A percentile compares a stretch with the other conserved stretches of the same genome.
phyloP scores from a whole-genome alignment of 1,284 basidiomycete species.

The Cystobasidium pallidum region DNA sequence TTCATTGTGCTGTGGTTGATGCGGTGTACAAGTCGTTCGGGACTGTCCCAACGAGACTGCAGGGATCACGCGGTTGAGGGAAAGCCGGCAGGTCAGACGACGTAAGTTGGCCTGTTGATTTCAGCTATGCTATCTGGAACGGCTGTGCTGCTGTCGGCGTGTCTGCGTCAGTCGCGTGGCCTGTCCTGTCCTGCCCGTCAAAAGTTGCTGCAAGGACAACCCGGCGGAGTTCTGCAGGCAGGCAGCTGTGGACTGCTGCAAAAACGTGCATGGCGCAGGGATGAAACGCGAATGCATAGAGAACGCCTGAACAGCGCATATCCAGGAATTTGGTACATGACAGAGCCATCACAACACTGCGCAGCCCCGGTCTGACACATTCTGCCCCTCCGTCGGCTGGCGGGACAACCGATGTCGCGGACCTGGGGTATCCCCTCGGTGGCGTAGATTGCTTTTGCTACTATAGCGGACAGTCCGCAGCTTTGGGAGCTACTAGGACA shows the following conservation, averaged over 20 bases:
- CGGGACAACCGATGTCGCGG: not conserved
- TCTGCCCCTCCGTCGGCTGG: conserved; percentile 3
- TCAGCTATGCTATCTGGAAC: not conserved
- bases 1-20: conserved; percentile 15
- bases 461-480: not conserved
- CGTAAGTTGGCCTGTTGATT: not conserved
- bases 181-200: conserved; percentile 1
- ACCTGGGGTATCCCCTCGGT: not conserved
- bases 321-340: not conserved
- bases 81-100: not conserved
- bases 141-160: not conserved
- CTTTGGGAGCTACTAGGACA: not conserved
- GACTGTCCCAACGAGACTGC: not conserved
- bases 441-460: not conserved
- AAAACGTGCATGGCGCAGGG: not conserved
- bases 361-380: not conserved
- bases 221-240: not conserved
- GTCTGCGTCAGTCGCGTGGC: not conserved
- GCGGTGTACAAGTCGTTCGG: not conserved
- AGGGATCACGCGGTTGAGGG: not conserved
- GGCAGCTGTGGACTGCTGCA: not conserved
- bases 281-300: not conserved
- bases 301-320: not conserved
- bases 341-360: not conserved
- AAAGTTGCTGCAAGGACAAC: conserved; percentile 10